Evolutionary conservation across 495 filamentous ascomycete species (phyloP), one percentile per base, ranked within the genome.

Genomic region (Podospora appendiculata): DNA sequence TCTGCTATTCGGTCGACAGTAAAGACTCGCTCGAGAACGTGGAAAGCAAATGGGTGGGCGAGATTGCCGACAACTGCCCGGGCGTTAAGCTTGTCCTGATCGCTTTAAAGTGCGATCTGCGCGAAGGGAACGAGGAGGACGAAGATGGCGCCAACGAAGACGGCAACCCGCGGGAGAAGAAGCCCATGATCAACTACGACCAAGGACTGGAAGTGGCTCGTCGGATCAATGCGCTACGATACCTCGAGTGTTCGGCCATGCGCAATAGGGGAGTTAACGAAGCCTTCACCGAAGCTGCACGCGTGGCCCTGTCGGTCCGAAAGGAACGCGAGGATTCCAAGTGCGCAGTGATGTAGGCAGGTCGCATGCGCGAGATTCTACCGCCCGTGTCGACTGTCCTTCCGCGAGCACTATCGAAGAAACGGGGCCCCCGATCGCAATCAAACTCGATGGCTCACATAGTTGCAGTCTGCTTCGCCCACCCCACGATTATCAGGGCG

Each of bases 161-260:
- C 33, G 70, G 61, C 36, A 64, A 61, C 19, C 68, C 66, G 49
- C 64, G 69, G 41, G 79, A 81, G 63, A 83, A 85, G 77, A 84
- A 82, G 69, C 77, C 80, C 12, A 84, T 88, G 70, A 94, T 98
- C 64, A 83, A 85, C 57, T 98, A 97, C 66, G 86, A 95, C 53
- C 85, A 95, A 65, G 93, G 93, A 2, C 73, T 98, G 44, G 88
- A 90, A 50, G 94, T 96, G 54, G 93, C 93, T 11, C 84, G 92
- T 68, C 84, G 85, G 62, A 96, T 98, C 62, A 77, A 81, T 57
- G 80, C 93, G 10, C 79, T 96, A 53, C 83, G 95, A 57, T 98
- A 98, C 68, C 78, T 98, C 84, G 93, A 98, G 74, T 98, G 93
- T 78, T 97, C 94, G 32, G 93, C 93, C 12, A 96, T 96, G 77